Evolutionary conservation across 2,329 filamentous ascomycete species (phyloP), one percentile per base, ranked within the genome.

Genomic region (Colletotrichum somersetense): DNA sequence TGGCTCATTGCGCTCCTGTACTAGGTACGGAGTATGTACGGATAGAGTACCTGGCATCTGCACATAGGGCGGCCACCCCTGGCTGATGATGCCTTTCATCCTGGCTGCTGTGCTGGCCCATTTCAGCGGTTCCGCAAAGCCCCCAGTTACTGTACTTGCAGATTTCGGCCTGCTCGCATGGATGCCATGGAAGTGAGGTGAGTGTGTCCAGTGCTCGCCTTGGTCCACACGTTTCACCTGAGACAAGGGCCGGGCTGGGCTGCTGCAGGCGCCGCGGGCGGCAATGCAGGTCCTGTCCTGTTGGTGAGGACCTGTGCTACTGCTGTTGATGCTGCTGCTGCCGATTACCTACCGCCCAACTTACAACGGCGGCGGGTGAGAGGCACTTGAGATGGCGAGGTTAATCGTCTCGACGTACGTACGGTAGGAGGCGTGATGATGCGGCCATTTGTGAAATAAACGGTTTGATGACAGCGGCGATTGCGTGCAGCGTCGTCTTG

Each of bases 171-270:
- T 23, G 44, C 48, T 5, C 35, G 38, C 48, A 55, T 53, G 62
- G 50, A 64, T 55, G 35, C 23, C 50, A 33, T 62, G 50, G 63
- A 62, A 48, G 18, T 46, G 55, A 52, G 40, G 35, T 30, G 30
- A 30, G 53, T 46, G 11, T 50, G 64, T 38, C 58, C 68, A 68
- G 65, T 44, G 38, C 53, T 56, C 65, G 64, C 26, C 66, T 59
- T 63, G 38, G 69, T 38, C 53, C 38, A 48, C 66, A 20, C 55
- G 69, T 72, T 72, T 72, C 69, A 72, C 66, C 69, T 69, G 69
- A 72, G 69, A 64, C 69, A 72, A 72, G 69, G 69, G 66, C n/a
- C n/a, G n/a, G n/a, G n/a, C 69, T 44, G 52, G 48, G 23, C 58
- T 42, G 35, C 53, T 59, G 58, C 58, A 72, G 69, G 50, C 58